A percentile compares a stretch with the other conserved stretches of the same genome.
These are phyloP conservation scores for Nosema bombycis DNA, from an alignment of 371 early-diverging fungal genomes.

Conservation along the genomic window DNA sequence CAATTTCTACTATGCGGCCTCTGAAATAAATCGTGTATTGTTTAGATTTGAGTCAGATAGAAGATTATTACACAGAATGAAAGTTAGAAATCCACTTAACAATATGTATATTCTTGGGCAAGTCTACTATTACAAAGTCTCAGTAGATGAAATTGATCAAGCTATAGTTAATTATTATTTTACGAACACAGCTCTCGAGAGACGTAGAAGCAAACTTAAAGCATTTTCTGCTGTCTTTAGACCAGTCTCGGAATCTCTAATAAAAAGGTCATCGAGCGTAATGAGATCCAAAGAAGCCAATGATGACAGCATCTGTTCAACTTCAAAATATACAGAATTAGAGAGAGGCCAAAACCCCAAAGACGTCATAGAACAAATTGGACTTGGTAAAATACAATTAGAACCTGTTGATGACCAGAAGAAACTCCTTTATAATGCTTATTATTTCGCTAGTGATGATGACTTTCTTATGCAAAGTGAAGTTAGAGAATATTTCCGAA, in stretches of 20 bases:
- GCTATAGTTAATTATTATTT: slow-evolving; percentile 63
- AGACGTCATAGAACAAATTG: slow-evolving; percentile 48
- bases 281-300: slow-evolving; percentile 46
- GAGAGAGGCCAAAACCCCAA: slow-evolving; percentile 8
- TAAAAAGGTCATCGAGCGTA: slow-evolving; percentile 22
- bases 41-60: slow-evolving; percentile 69
- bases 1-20: slow-evolving; percentile 72
- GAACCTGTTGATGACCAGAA: slow-evolving; percentile 12
- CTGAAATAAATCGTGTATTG: slow-evolving; percentile 73
- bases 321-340: not conserved
- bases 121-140: slow-evolving; percentile 69
- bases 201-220: slow-evolving; percentile 16
- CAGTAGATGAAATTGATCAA: slow-evolving; percentile 57
- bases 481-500: slow-evolving; percentile 70
- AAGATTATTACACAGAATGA: slow-evolving; percentile 70
- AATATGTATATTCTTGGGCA: slow-evolving; percentile 73
- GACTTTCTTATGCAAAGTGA: slow-evolving; percentile 71
- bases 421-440: slow-evolving; percentile 56
- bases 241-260: not conserved
- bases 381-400: slow-evolving; percentile 1
- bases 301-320: slow-evolving; percentile 18
- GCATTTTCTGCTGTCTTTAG: slow-evolving; percentile 54
- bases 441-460: slow-evolving; percentile 71
- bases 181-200: slow-evolving; percentile 9
- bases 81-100: slow-evolving; percentile 73